Conservation (phyloP, 768 basidiomycete species). For the Tremella mesenterica region DNA sequence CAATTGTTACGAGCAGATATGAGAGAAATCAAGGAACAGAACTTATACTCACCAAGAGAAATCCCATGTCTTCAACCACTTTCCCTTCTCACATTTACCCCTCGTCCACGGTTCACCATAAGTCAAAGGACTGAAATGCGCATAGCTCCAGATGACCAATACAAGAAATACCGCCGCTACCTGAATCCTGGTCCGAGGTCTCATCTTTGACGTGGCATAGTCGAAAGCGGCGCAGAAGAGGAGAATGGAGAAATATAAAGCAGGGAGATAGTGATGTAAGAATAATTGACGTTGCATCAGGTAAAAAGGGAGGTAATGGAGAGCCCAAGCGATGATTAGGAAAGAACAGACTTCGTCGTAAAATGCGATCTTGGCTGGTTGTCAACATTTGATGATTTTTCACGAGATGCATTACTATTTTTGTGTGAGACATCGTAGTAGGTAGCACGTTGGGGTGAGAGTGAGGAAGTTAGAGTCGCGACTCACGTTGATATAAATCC, state of each 20-base stretch:
- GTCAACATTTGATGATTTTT: too few relatives aligned
- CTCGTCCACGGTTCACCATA: conserved; percentile 87
- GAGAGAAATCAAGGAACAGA: not conserved
- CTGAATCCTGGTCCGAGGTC: conserved; percentile 68
- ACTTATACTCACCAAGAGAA: conserved; percentile 57
- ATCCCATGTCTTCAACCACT: conserved; percentile 92
- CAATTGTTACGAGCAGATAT: too few relatives aligned
- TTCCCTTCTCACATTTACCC: conserved; percentile 61
- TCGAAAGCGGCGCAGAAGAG: conserved; percentile 72
- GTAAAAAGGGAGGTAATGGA: conserved; percentile 97
- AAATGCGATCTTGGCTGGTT: conserved; percentile 72
- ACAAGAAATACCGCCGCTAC: conserved; percentile 66
- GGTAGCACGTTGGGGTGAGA: too few relatives aligned
- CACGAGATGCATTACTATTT: too few relatives aligned
- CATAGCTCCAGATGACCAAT: conserved; percentile 60
- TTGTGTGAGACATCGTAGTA: too few relatives aligned
- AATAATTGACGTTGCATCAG: conserved; percentile 95
- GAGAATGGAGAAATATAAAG: conserved; percentile 56
- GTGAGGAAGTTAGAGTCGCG: too few relatives aligned
- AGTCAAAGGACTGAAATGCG: conserved; percentile 66
- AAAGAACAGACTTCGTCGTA: conserved; percentile 86
- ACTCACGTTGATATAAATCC: conserved; percentile 84
- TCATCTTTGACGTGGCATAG: conserved; percentile 66
- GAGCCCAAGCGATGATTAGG: conserved; percentile 78
- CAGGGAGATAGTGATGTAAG: conserved; percentile 95